phyloP scores from a whole-genome alignment of 768 basidiomycete species.

The Podaxis sp. region DNA sequence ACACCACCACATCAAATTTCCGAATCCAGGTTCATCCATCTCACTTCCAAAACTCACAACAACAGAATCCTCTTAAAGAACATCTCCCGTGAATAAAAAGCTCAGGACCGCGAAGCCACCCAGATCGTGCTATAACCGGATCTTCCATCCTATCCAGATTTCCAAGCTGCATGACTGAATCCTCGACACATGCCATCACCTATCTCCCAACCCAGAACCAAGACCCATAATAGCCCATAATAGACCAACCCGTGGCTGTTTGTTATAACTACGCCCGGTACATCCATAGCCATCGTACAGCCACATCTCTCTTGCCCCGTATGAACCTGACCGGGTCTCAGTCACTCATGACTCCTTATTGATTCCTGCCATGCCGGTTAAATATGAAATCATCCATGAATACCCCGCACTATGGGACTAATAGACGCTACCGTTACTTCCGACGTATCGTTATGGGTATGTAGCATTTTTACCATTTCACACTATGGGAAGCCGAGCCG shows the following conservation, averaged over 20 bases:
- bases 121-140: background rate
- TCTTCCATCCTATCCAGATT: background rate
- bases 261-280: background rate
- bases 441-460: background rate
- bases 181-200: background rate
- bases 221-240: background rate
- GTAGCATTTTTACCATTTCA: background rate
- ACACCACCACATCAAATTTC: conserved; percentile 9
- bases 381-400: conserved; percentile 8
- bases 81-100: conserved; percentile 4
- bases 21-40: conserved; percentile 1
- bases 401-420: background rate
- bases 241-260: background rate
- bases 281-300: background rate
- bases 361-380: background rate
- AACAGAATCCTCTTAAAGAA: background rate
- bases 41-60: background rate
- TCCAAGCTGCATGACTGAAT: background rate
- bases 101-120: background rate
- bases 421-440: background rate
- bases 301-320: background rate
- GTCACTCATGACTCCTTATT: background rate
- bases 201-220: background rate
- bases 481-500: background rate
- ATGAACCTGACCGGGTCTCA: background rate